Percentiles rank a stretch among this genome's conserved stretches.
These are phyloP conservation scores for Sporothrix variecibatus DNA, from an alignment of 2,329 filamentous ascomycete species.

Conservation along the genomic window DNA sequence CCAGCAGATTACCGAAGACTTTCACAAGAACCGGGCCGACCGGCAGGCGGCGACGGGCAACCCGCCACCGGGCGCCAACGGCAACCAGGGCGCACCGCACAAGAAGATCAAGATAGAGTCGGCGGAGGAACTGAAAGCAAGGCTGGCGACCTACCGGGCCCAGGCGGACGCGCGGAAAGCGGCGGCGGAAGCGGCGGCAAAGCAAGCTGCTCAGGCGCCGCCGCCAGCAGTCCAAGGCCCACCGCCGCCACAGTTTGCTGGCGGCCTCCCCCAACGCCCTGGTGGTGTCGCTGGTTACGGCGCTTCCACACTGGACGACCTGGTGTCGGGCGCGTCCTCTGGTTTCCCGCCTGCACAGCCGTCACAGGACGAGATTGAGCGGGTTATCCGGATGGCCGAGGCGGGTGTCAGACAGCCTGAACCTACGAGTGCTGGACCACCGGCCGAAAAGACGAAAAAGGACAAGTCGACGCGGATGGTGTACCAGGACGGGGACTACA, in stretches of 20 bases:
- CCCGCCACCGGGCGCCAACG: conserved; percentile 62
- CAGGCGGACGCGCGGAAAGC: conserved; percentile 63
- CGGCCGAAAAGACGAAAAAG: conserved; percentile 56
- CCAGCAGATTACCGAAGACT: conserved; percentile 81
- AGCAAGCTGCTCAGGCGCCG: conserved; percentile 36
- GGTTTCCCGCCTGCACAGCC: conserved; percentile 34
- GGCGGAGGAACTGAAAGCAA: conserved; percentile 74
- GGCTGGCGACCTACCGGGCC: conserved; percentile 75
- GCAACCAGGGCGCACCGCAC: conserved; percentile 58
- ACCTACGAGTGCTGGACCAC: conserved; percentile 37
- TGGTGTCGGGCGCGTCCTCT: conserved; percentile 44
- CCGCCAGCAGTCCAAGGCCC: conserved; percentile 34
- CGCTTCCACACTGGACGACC: conserved; percentile 50
- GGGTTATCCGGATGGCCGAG: conserved; percentile 65
- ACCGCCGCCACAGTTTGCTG: conserved; percentile 38
- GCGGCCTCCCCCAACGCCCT: conserved; percentile 38
- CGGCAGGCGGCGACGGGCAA: conserved; percentile 82
- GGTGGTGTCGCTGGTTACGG: conserved; percentile 33
- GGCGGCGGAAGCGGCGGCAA: conserved; percentile 38
- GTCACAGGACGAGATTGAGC: conserved; percentile 62
- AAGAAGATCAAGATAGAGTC: conserved; percentile 75
- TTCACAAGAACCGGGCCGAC: conserved; percentile 82
- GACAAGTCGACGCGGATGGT: conserved; percentile 64
- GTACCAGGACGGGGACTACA: conserved; percentile 77
- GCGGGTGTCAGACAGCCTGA: conserved; percentile 57